phyloP scores from a whole-genome alignment of 345 rosid species.

The Rhodomyrtus tomentosa region DNA sequence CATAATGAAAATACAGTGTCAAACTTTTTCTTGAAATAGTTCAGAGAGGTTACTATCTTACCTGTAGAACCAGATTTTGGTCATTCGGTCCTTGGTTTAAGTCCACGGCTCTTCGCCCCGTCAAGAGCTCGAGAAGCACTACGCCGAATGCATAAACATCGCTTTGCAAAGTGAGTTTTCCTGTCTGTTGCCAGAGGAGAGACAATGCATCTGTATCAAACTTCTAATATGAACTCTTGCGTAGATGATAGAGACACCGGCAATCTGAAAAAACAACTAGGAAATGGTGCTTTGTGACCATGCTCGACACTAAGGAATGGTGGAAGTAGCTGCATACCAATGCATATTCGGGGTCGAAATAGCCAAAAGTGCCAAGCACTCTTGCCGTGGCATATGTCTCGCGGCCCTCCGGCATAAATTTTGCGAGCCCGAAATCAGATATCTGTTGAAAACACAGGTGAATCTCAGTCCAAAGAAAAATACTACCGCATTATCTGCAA shows the following conservation, averaged over 20 bases:
- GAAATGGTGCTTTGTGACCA: neutral
- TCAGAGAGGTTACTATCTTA: neutral
- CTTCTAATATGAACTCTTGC: neutral
- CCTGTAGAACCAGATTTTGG: conserved; percentile 9
- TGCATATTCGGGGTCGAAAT: conserved; percentile 92
- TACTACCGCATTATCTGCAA: neutral
- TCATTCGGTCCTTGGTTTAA: conserved; percentile 5
- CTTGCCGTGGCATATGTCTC: conserved; percentile 77
- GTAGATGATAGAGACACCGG: neutral
- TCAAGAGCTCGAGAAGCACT: conserved; percentile 6
- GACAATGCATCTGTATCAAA: neutral
- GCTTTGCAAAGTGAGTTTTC: conserved; percentile 5
- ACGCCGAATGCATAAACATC: conserved; percentile 7
- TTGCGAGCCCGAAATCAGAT: conserved; percentile 94
- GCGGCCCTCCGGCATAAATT: conserved; percentile 90
- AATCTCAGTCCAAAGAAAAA: neutral
- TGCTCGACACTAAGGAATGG: neutral
- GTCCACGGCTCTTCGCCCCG: conserved; percentile 7
- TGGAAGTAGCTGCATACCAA: conserved; percentile 35
- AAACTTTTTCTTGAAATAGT: neutral
- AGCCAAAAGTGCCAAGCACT: conserved; percentile 95
- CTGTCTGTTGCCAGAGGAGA: conserved; percentile 1
- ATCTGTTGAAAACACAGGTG: conserved; percentile 27
- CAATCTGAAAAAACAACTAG: neutral
- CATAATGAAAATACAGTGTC: neutral